These are phyloP conservation scores for Penicillium frequentans DNA, from an alignment of 2,329 filamentous ascomycete species.

Conservation along the genomic window DNA sequence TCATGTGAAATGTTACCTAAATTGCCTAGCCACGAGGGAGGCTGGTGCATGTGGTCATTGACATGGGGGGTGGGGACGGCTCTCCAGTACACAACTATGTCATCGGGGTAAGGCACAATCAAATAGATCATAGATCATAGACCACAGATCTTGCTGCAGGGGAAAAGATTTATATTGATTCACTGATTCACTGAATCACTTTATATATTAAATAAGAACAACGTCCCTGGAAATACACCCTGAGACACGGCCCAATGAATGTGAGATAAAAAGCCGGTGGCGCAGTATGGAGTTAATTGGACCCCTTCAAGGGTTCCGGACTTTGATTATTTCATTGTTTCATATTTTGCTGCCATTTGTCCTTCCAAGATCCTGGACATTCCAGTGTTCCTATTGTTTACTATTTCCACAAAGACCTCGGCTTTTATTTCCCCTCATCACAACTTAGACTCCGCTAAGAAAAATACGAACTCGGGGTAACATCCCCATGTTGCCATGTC, in stretches of 20 bases:
- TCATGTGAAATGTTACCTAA: not conserved
- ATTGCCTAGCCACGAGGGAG: not conserved
- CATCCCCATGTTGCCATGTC: slow-evolving; percentile 30
- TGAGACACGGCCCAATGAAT: slow-evolving; percentile 11
- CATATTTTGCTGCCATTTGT: not conserved
- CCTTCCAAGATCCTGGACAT: not conserved
- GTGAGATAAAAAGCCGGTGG: slow-evolving; percentile 12
- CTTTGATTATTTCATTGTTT: slow-evolving; percentile 1
- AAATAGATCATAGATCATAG: not conserved
- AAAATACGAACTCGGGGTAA: slow-evolving; percentile 14
- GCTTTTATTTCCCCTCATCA: not conserved
- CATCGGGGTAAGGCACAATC: not conserved
- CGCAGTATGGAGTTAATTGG: slow-evolving; percentile 19
- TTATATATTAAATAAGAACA: not conserved
- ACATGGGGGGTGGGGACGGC: not conserved
- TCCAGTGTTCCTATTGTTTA: not conserved
- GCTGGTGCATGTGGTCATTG: not conserved
- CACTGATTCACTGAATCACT: not conserved
- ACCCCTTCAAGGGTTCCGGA: slow-evolving; percentile 14
- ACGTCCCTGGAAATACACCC: not conserved
- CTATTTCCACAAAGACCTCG: not conserved
- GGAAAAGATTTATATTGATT: not conserved
- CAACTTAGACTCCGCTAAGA: not conserved
- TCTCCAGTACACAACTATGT: not conserved
- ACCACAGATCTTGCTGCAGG: not conserved